Evolutionary conservation across 495 filamentous ascomycete species (phyloP).

Genomic region (Podospora australis): DNA sequence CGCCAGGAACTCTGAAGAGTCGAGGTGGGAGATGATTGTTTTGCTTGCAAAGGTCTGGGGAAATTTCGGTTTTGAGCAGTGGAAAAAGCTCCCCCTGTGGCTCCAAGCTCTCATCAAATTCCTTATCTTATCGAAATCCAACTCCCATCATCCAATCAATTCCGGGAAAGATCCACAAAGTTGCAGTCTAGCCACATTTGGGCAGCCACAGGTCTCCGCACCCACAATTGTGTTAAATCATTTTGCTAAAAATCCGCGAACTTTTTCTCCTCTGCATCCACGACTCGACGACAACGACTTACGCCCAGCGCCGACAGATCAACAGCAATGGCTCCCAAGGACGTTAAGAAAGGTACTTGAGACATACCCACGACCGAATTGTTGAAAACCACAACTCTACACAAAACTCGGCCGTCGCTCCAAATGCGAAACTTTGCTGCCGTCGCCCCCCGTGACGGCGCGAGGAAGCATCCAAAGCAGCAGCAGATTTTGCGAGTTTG

Average conservation of each 20-base stretch:
- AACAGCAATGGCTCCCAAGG: slow-evolving; percentile 65
- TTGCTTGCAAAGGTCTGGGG: no score
- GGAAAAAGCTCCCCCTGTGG: not conserved
- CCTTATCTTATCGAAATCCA: not conserved
- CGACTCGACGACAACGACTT: slow-evolving; percentile 21
- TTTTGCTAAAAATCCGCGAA: slow-evolving; percentile 10
- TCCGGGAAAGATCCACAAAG: no score
- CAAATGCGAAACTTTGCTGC: slow-evolving; percentile 26
- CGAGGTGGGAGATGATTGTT: no score
- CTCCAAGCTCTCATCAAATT: not conserved
- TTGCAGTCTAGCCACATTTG: slow-evolving; percentile 5
- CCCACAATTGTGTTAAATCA: slow-evolving; percentile 17
- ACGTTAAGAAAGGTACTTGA: slow-evolving; percentile 65
- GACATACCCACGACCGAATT: slow-evolving; percentile 7
- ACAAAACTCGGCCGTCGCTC: slow-evolving; percentile 31
- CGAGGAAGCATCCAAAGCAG: slow-evolving; percentile 46
- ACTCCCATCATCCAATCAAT: no score
- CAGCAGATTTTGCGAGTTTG: slow-evolving; percentile 57
- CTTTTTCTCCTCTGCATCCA: slow-evolving; percentile 16
- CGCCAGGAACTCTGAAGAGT: no score
- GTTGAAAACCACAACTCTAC: slow-evolving; percentile 19
- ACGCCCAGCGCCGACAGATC: slow-evolving; percentile 38
- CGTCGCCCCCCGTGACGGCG: slow-evolving; percentile 14
- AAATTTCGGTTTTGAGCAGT: no score
- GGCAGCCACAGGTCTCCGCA: slow-evolving; percentile 11